Evolutionary conservation across 768 basidiomycete genomes (phyloP), one percentile per base, ranked within the genome.

Genomic region (Guyanaporus albipodus): DNA sequence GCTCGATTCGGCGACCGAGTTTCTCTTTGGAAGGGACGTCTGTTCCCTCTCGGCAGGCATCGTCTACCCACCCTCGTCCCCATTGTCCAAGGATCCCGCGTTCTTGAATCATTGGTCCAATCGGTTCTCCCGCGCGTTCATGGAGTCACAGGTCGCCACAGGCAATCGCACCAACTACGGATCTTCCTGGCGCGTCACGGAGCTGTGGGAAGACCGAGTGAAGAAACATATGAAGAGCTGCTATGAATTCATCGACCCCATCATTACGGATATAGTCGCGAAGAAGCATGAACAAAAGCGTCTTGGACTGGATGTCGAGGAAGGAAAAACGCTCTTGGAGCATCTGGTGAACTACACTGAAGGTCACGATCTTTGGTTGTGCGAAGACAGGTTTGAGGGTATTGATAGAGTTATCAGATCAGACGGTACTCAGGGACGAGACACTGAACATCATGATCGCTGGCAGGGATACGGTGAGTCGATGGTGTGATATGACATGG

Each of bases 1-100:
- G 1, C 60, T 83, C 27, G 81, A 83, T 55, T 78, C 77, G 1
- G 77, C 78, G 0, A 75, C 78, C 0, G 76, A 77, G 21, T 81
- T 82, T 55, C 68, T 81, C 9, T 78, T 80, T 48, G 76, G 79
- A 24, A 58, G 59, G 14, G 57, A 67, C 17, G 72, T 71, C 9
- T 24, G 67, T 29, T 67, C 66, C 0, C 61, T 73, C 26, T 59
- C 65, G 0, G 70, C 70, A 11, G 69, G 71, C 14, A 68, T 77
- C 29, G 50, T 53, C 26, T 73, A 58, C 49, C 71, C 65, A 32
- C 56, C 45, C 0, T 50, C 50, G 21, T 60, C 46, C 40, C 58
- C 50, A 33, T 51, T 54, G 37, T 63, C 43, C 35, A 56, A 54
- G 53, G 56, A 55, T 23, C 40, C 49, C n/a, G 27, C 48, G 36